phyloP scores from a whole-genome alignment of 1,284 basidiomycete genomes.

The Malassezia brasiliensis region DNA sequence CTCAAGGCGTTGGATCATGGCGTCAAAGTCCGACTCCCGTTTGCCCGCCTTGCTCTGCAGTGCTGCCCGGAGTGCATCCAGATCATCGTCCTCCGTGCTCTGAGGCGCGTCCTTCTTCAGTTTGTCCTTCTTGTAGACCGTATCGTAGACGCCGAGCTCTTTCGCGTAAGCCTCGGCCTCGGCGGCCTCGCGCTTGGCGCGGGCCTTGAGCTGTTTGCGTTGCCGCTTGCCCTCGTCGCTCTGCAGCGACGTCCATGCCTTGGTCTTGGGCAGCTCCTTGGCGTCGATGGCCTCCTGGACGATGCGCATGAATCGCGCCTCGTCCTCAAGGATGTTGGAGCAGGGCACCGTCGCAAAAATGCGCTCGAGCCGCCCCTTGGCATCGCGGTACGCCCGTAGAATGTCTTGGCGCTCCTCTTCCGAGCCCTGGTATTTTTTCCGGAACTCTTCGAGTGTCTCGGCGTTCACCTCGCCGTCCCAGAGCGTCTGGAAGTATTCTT shows the following conservation, averaged over 20 bases:
- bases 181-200: conserved; percentile 28
- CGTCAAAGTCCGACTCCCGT: conserved; percentile 28
- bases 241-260: conserved; percentile 19
- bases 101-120: background rate
- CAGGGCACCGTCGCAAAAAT: conserved; percentile 43
- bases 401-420: conserved; percentile 41
- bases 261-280: conserved; percentile 23
- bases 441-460: conserved; percentile 37
- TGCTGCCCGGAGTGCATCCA: conserved; percentile 26
- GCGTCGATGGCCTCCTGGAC: conserved; percentile 28
- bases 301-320: conserved; percentile 29
- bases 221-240: conserved; percentile 22
- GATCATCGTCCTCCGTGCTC: conserved; percentile 21
- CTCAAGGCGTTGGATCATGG: conserved; percentile 35
- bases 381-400: conserved; percentile 29
- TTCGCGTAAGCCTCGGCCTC: conserved; percentile 38
- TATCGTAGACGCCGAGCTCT: conserved; percentile 45
- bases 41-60: conserved; percentile 29
- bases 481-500: conserved; percentile 46
- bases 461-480: conserved; percentile 43
- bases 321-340: conserved; percentile 35
- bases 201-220: conserved; percentile 24
- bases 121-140: conserved; percentile 31
- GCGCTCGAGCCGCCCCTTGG: conserved; percentile 24
- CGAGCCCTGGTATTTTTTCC: conserved; percentile 39